Conservation (phyloP, 31 red algal species). For the Odonthalia washingtoniensis region DNA sequence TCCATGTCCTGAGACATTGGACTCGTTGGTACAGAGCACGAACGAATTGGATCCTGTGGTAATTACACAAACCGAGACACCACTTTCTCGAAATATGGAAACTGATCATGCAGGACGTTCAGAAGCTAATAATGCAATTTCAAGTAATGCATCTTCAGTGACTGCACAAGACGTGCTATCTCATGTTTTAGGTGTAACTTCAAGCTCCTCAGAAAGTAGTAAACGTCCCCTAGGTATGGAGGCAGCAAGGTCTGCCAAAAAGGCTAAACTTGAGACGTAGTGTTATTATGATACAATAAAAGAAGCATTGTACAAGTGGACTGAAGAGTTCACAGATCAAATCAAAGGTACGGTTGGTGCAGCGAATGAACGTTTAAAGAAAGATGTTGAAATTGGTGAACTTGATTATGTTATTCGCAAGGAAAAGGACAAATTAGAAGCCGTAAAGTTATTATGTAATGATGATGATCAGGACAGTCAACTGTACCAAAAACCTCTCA, state of each 20-base stretch:
- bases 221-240: conserved; percentile 2
- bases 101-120: not conserved
- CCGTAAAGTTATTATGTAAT: conserved; percentile 1
- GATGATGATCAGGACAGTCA: conserved; percentile 3
- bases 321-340: not conserved
- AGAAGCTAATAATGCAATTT: not conserved
- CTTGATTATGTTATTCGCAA: not conserved
- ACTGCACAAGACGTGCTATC: not conserved
- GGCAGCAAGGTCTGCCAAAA: conserved; percentile 25
- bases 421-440: conserved; percentile 13
- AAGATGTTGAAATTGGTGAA: not conserved
- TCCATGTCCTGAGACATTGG: not conserved
- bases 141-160: not conserved
- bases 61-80: not conserved
- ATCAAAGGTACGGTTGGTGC: not conserved
- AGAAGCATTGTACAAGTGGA: not conserved
- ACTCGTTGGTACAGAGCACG: not conserved
- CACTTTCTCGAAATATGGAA: not conserved
- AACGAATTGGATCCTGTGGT: not conserved
- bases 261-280: not conserved
- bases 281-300: not conserved
- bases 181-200: not conserved
- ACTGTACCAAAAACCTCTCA: conserved; percentile 11
- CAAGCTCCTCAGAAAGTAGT: not conserved
- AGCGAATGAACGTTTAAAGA: not conserved